These are phyloP conservation scores for Arachis hypogaea DNA, from an alignment of 306 rosid genomes.

Conservation along the genomic window DNA sequence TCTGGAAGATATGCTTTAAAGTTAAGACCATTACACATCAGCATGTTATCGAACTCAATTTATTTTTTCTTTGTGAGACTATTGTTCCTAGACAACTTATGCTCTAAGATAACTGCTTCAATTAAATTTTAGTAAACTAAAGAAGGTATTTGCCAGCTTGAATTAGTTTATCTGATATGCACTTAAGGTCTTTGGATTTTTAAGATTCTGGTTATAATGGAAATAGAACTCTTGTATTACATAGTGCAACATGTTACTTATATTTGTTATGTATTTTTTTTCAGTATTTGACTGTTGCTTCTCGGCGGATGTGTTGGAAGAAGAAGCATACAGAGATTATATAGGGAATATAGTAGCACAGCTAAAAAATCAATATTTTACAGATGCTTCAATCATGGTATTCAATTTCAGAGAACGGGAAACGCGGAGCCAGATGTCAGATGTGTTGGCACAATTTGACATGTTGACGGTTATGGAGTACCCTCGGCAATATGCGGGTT, in stretches of 20 bases:
- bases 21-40: not conserved
- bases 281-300: conserved; percentile 98
- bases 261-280: conserved; percentile 38
- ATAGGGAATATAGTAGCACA: conserved; percentile 85
- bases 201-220: not conserved
- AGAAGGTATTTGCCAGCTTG: conserved; percentile 22
- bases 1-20: not conserved
- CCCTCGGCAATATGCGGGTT: conserved; percentile 91
- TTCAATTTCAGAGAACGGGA: conserved; percentile 97
- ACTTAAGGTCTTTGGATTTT: conserved; percentile 16
- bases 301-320: conserved; percentile 88
- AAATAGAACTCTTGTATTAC: not conserved
- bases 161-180: conserved; percentile 12
- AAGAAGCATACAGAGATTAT: conserved; percentile 84
- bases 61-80: not conserved
- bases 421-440: conserved; percentile 79
- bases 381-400: conserved; percentile 97
- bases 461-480: conserved; percentile 96
- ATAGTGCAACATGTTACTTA: not conserved
- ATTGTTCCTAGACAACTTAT: conserved; percentile 11
- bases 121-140: conserved; percentile 22
- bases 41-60: too few relatives aligned
- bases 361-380: conserved; percentile 77
- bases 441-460: conserved; percentile 80
- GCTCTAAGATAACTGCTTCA: conserved; percentile 15